Evolutionary conservation across 2,329 filamentous ascomycete genomes (phyloP), one percentile per base, ranked within the genome.

Genomic region (Pochonia chlamydosporia): DNA sequence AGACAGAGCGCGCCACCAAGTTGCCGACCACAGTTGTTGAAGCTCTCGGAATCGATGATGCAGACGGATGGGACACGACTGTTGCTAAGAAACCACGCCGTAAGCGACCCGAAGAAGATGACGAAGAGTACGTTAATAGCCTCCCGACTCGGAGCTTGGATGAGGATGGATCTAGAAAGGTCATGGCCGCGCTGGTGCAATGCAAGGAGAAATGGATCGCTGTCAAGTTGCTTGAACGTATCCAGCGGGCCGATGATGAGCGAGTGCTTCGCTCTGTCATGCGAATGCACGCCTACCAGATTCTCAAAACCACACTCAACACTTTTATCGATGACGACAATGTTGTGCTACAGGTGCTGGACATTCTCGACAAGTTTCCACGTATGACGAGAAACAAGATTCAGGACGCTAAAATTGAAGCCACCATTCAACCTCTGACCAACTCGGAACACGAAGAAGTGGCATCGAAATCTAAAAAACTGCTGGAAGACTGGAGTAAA

Each of bases 121-220:
- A 96, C 58, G 92, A 96, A 63, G 92, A 96, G 61, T 97, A 97
- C 62, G 85, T 96, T 65, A 93, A 90, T 67, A 91, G 89, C 64
- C 78, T 95, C 51, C 81, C 92, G 64, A 84, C 87, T 44, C 87
- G 84, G 60, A 82, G 79, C 41, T 78, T 96, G 50, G 84, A 89
- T 54, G 88, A 93, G 59, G 81, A 85, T 49, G 89, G 87, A 52
- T 89, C 95, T 51, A 89, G 86, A 59, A 95, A 95, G 69, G 89
- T 96, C 66, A 96, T 96, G 89, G 91, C 92, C 21, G 86, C 90
- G 45, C 81, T 99, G 49, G 91, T 96, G 82, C 92, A 96, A 66
- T 96, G 89, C 76, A 95, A 96, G 68, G 93, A 99, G 75, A 96
- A 96, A 68, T 99, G 93, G 93, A 96, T 99, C 66, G 90, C 89